A percentile compares a stretch with the other conserved stretches of the same genome.
Conservation (phyloP, 352 stramenopile genomes). For the Phytopythium montanum region DNA sequence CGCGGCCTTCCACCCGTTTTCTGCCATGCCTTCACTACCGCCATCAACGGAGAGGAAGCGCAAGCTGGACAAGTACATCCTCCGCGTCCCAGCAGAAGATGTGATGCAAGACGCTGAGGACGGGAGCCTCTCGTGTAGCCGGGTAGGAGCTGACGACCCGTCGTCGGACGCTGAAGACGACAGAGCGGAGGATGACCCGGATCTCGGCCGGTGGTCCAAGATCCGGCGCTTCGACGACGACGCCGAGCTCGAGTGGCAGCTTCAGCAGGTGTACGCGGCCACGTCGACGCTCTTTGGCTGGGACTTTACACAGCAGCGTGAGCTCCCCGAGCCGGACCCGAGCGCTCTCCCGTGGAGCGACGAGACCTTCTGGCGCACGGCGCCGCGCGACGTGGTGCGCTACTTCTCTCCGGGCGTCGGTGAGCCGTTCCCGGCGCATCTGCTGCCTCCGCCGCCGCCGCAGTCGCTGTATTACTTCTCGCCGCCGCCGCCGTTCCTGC, state of each 20-base stretch:
- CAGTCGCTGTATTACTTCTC: slow-evolving; percentile 53
- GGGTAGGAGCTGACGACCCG: slow-evolving; percentile 13
- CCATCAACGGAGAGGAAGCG: slow-evolving; percentile 35
- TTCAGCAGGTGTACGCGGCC: slow-evolving; percentile 74
- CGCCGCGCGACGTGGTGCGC: slow-evolving; percentile 65
- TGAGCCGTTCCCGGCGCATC: slow-evolving; percentile 20
- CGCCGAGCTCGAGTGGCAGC: slow-evolving; percentile 53
- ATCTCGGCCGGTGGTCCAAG: slow-evolving; percentile 20
- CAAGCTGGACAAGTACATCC: slow-evolving; percentile 70
- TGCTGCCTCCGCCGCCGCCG: slow-evolving; percentile 10
- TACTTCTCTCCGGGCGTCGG: slow-evolving; percentile 48
- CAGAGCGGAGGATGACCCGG: slow-evolving; percentile 9
- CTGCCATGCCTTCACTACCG: not conserved
- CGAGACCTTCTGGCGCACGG: slow-evolving; percentile 56
- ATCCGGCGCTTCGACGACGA: slow-evolving; percentile 45
- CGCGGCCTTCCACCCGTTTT: slow-evolving; percentile 43
- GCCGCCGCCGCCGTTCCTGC: slow-evolving; percentile 14
- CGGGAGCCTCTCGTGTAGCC: slow-evolving; percentile 11
- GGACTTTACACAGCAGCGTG: slow-evolving; percentile 62
- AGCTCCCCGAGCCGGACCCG: slow-evolving; percentile 20
- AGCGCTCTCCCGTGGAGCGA: slow-evolving; percentile 38
- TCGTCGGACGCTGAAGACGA: slow-evolving; percentile 18
- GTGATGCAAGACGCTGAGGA: slow-evolving; percentile 21
- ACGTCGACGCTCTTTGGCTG: slow-evolving; percentile 69
- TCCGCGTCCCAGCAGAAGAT: slow-evolving; percentile 39